Base-by-base conservation (phyloP, 1,284 basidiomycete species). In the Salmacisia buchloeana region DNA sequence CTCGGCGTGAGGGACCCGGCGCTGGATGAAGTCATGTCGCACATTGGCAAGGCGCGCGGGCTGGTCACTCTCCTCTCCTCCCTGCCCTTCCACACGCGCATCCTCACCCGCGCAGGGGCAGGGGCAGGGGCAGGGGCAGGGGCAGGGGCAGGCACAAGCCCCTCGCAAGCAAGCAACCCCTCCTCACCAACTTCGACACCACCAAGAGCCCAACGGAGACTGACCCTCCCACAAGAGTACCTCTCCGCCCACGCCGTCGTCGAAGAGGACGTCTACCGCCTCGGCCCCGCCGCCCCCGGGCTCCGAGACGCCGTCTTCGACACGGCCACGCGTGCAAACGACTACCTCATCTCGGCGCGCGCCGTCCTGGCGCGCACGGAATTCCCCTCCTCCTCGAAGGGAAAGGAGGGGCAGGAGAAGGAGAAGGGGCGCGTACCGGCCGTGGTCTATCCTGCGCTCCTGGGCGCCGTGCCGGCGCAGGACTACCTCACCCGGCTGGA, bases 281-380 rank as follows among this genome's bases (percentile, higher is more conserved):
- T 83, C 45, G 89, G 90, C 1, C 83, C 84, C 9, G 80, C 83
- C 21, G 89, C 89, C 49, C 79, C 83, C 54, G 87, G 85, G 41
- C 86, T 89, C 64, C 75, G 74, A 46, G 84, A 85, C 64, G 92
- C 91, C 0, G 88, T 91, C 36, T 96, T 88, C 77, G 89, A 92
- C 75, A 88, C 94, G 77, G 93, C 93, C 18, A 91, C 89, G 10
- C 81, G 90, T 21, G 93, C 92, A 41, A 92, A 94, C 82, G 92
- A 94, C 81, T 89, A 97, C 80, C 80, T 97, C 68, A 84, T 88
- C 70, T 92, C 91, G 2, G 91, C 92, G 2, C 85, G 90, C 46
- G 85, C 86, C 61, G 87, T 89, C 84, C 85, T 94, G 75, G 85
- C 7, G 15, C 49, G 49, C 13, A 38, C 10, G 36, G 36, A 9